phyloP scores from a whole-genome alignment of 2,329 filamentous ascomycete genomes.

The Monosporascus sp. region DNA sequence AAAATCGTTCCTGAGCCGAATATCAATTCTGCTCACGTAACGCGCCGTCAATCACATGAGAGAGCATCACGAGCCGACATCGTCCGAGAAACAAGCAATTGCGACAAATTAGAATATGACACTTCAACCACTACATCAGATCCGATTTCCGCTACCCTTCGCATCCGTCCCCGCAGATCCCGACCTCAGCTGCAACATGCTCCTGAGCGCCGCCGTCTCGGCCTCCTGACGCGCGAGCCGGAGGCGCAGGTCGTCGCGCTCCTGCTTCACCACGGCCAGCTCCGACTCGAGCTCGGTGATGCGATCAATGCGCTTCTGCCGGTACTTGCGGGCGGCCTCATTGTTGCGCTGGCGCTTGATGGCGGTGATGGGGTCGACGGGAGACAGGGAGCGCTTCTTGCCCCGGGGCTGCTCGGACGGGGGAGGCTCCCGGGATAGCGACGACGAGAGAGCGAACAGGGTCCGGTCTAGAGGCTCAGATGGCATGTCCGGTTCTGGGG shows the following conservation, averaged over 20 bases:
- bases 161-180: slow-evolving; percentile 12
- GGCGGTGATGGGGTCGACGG: slow-evolving; percentile 25
- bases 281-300: slow-evolving; percentile 57
- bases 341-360: slow-evolving; percentile 64
- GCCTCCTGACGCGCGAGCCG: slow-evolving; percentile 60
- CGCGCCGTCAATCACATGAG: slow-evolving; percentile 11
- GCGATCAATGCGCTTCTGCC: slow-evolving; percentile 65
- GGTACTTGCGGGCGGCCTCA: slow-evolving; percentile 65
- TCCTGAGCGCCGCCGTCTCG: slow-evolving; percentile 56
- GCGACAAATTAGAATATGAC: background rate
- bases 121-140: slow-evolving; percentile 9
- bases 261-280: slow-evolving; percentile 52
- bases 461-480: background rate
- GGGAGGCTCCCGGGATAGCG: slow-evolving; percentile 5
- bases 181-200: slow-evolving; percentile 36
- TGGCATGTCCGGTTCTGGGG: slow-evolving; percentile 8
- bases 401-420: slow-evolving; percentile 8
- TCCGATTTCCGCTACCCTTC: slow-evolving; percentile 14
- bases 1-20: slow-evolving; percentile 25
- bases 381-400: slow-evolving; percentile 18
- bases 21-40: slow-evolving; percentile 13
- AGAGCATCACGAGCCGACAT: slow-evolving; percentile 26
- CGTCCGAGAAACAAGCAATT: slow-evolving; percentile 20
- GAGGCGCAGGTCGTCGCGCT: slow-evolving; percentile 59
- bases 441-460: slow-evolving; percentile 2